Evolutionary conservation across 257 asterid genomes (phyloP).

Genomic region (Leonotis leonurus): DNA sequence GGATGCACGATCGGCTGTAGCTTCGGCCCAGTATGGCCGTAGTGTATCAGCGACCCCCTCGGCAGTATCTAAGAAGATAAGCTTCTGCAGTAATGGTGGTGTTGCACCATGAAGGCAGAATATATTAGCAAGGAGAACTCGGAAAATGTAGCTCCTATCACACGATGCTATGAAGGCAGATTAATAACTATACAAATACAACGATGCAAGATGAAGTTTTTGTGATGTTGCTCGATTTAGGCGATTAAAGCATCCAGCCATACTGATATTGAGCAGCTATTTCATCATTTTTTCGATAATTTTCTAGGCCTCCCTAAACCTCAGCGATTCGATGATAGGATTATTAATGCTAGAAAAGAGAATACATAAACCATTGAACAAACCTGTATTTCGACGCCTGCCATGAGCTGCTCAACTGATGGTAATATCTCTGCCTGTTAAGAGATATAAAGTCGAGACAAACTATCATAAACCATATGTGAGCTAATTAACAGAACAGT

Average conservation of each 20-base stretch:
- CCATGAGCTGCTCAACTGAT: conserved; percentile 70
- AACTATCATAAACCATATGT: conserved; percentile 12
- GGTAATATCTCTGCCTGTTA: conserved; percentile 88
- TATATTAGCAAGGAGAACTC: neutral
- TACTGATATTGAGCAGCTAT: neutral
- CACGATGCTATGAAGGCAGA: neutral
- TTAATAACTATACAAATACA: neutral
- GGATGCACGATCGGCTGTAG: conserved; percentile 62
- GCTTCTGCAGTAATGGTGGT: conserved; percentile 74
- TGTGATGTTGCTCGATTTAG: too few species aligned
- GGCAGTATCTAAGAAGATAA: conserved; percentile 73
- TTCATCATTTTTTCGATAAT: neutral
- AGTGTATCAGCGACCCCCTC: conserved; percentile 68
- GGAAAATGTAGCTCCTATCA: neutral
- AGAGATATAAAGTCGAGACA: conserved; percentile 18
- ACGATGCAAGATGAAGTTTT: too few species aligned
- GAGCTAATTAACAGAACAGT: conserved; percentile 5
- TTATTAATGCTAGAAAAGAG: neutral
- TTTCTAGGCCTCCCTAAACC: neutral
- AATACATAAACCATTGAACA: neutral
- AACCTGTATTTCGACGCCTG: conserved; percentile 78
- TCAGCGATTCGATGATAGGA: neutral
- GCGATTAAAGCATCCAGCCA: neutral
- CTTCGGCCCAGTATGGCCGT: conserved; percentile 92
- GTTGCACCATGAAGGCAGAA: too few species aligned